Evolutionary conservation across 306 rosid genomes (phyloP).

Genomic region (Pterocarpus macrocarpus): DNA sequence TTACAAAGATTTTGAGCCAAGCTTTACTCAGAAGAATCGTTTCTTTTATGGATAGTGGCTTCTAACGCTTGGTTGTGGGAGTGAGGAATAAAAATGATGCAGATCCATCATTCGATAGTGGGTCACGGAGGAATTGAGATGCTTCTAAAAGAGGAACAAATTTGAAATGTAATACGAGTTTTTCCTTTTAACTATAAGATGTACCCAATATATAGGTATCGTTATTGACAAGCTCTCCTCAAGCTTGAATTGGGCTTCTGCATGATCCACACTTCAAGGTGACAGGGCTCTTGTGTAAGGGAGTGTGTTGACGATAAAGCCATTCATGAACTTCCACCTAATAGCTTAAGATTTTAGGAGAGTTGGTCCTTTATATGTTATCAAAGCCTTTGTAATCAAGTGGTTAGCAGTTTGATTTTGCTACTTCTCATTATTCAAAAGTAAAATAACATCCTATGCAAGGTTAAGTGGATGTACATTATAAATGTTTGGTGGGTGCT

Average conservation of each 20-base stretch:
- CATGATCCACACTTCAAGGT: background rate
- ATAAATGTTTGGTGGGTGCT: background rate
- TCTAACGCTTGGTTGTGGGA: constrained; percentile 33
- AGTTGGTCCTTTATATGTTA: constrained; percentile 17
- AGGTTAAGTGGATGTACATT: too few species aligned
- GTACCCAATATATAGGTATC: background rate
- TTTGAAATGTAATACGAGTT: background rate
- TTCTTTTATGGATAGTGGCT: background rate
- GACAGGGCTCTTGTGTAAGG: constrained; percentile 4
- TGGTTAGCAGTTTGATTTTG: constrained; percentile 4
- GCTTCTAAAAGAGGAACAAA: constrained; percentile 28
- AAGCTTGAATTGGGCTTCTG: background rate
- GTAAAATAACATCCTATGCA: too few species aligned
- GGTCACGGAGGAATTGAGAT: constrained; percentile 16
- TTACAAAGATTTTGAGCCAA: background rate
- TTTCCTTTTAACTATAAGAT: constrained; percentile 13
- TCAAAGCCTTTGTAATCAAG: background rate
- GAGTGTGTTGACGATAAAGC: background rate
- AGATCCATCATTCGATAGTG: constrained; percentile 6
- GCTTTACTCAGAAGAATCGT: too few species aligned
- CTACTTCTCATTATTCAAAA: background rate
- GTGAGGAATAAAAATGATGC: background rate
- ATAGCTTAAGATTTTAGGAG: constrained; percentile 17
- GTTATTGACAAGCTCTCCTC: background rate
- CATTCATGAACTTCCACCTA: constrained; percentile 13